A percentile compares a stretch with the other conserved stretches of the same genome.
phyloP scores from a whole-genome alignment of 495 filamentous ascomycete species.

The Lepidopterella palustris region DNA sequence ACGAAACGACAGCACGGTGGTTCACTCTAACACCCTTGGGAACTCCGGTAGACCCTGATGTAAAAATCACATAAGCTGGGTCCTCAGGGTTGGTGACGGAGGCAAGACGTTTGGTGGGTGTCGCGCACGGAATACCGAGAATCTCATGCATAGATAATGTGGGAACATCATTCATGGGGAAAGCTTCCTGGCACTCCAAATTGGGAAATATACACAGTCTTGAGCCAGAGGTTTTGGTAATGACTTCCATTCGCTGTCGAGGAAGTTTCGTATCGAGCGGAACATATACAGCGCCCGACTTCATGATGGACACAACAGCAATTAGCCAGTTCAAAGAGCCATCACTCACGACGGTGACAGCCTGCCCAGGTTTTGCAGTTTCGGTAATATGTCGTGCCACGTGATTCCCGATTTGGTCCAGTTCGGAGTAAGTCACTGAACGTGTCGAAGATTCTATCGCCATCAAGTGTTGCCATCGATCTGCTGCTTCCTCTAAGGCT shows the following conservation, averaged over 20 bases:
- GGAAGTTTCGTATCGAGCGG: slow-evolving; percentile 29
- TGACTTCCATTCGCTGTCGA: background rate
- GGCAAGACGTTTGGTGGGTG: slow-evolving; percentile 3
- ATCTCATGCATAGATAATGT: background rate
- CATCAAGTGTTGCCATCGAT: background rate
- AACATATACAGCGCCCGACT: slow-evolving; percentile 33
- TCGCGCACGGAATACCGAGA: slow-evolving; percentile 8
- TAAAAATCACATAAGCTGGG: slow-evolving; percentile 40
- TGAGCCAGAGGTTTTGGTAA: background rate
- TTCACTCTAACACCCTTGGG: slow-evolving; percentile 48
- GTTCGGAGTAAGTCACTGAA: slow-evolving; percentile 24
- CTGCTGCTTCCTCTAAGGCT: slow-evolving; percentile 2
- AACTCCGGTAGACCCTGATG: slow-evolving; percentile 47
- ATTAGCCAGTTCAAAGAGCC: slow-evolving; percentile 39
- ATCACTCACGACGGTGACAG: slow-evolving; percentile 36
- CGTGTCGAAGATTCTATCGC: background rate
- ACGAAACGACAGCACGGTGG: slow-evolving; percentile 40
- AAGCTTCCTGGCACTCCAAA: background rate
- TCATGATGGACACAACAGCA: slow-evolving; percentile 34
- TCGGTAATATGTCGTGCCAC: background rate
- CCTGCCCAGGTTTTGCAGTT: slow-evolving; percentile 16
- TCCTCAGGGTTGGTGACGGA: slow-evolving; percentile 16
- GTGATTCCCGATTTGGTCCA: slow-evolving; percentile 8
- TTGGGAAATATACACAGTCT: slow-evolving; percentile 1
- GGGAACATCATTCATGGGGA: background rate